Percentiles rank a stretch among this genome's conserved stretches.
phyloP scores from a whole-genome alignment of 2,329 filamentous ascomycete genomes.

The Pseudopyrenochaeta lycopersici region DNA sequence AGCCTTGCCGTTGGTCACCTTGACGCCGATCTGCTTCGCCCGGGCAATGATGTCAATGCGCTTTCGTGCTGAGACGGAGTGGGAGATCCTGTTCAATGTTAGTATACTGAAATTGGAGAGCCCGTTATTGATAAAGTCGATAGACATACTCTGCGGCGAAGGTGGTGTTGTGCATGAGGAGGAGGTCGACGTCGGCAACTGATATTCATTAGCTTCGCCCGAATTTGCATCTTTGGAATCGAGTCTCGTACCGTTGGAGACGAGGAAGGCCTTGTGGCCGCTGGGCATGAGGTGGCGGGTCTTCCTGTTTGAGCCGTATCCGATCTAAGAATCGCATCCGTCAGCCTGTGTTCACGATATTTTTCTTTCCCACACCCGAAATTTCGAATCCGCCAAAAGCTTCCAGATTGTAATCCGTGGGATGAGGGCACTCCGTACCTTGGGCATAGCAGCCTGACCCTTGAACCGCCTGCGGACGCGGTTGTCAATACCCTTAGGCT shows the following conservation, averaged over 20 bases:
- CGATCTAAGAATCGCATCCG: constrained; percentile 72
- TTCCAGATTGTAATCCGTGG: constrained; percentile 4
- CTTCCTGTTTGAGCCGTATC: constrained; percentile 99
- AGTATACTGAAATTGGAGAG: constrained; percentile 5
- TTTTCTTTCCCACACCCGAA: constrained; percentile 1
- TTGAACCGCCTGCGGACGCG: constrained; percentile 96
- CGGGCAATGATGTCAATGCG: constrained; percentile 96
- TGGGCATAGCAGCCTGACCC: constrained; percentile 95
- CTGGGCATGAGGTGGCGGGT: constrained; percentile 98
- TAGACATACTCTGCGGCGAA: constrained; percentile 92
- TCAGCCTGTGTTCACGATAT: constrained; percentile 35
- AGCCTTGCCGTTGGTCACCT: constrained; percentile 99
- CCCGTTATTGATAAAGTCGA: neutral
- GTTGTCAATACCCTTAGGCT: constrained; percentile 99
- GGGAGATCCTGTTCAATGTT: constrained; percentile 77
- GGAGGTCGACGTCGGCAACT: constrained; percentile 87
- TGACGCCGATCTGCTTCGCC: constrained; percentile 98
- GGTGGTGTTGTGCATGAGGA: constrained; percentile 99
- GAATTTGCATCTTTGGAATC: neutral
- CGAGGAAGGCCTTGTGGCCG: constrained; percentile 99
- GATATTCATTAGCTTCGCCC: constrained; percentile 42
- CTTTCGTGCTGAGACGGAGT: constrained; percentile 98
- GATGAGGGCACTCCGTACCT: constrained; percentile 69
- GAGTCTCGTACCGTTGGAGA: constrained; percentile 75
- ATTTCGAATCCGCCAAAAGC: neutral